Conservation (phyloP, 2,329 filamentous ascomycete species). For the Colletotrichum tropicale region DNA sequence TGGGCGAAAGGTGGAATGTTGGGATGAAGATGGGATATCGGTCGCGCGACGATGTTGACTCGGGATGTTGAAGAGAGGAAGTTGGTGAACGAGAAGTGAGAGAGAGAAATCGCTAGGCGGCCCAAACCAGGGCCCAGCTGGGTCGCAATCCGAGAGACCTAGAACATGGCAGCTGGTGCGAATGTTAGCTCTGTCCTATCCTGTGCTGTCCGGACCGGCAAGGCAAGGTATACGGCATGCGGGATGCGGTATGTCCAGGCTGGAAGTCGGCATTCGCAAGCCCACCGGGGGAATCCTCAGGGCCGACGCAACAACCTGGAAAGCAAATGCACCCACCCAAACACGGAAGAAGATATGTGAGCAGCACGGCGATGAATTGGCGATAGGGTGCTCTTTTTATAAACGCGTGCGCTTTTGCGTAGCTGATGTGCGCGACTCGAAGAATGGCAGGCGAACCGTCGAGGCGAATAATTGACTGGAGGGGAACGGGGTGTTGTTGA, state of each 20-base stretch:
- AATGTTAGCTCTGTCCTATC: constrained; percentile 9
- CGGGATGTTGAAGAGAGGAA: background rate
- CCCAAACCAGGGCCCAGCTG: constrained; percentile 36
- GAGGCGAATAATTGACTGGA: constrained; percentile 8
- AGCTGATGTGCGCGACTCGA: background rate
- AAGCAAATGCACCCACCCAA: constrained; percentile 7
- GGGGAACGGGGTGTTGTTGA: constrained; percentile 17
- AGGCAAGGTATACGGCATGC: background rate
- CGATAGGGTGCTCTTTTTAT: background rate
- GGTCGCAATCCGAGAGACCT: constrained; percentile 36
- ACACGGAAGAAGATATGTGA: background rate
- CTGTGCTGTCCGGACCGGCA: background rate
- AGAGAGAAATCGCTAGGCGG: constrained; percentile 21
- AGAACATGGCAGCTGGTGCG: constrained; percentile 35
- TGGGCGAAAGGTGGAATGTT: constrained; percentile 12
- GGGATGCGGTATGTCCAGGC: background rate
- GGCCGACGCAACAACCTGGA: background rate
- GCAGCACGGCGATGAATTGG: background rate
- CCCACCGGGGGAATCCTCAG: constrained; percentile 9
- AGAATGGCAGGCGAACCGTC: background rate
- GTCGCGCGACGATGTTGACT: constrained; percentile 11
- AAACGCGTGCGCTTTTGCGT: background rate
- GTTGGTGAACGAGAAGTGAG: background rate
- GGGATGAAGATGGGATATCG: constrained; percentile 19
- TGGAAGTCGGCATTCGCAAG: constrained; percentile 17